Conservation (phyloP, 2,329 filamentous ascomycete genomes). For the Aspergillus sclerotialis region DNA sequence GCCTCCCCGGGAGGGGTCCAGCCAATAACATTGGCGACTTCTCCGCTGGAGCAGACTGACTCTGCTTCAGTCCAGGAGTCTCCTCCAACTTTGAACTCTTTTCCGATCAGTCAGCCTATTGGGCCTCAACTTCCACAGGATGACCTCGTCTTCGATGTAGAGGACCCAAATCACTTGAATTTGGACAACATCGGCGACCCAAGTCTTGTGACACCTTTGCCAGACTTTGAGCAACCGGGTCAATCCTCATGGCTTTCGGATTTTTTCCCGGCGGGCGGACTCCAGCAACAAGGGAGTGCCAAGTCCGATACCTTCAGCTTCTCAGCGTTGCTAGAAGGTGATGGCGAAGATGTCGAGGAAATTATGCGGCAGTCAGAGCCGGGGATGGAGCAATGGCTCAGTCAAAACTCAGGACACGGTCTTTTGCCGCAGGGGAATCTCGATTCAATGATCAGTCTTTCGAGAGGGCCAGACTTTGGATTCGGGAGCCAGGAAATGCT, state of each 20-base stretch:
- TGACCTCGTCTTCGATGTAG: conserved; percentile 5
- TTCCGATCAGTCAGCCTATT: background rate
- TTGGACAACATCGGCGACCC: conserved; percentile 9
- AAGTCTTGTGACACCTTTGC: conserved; percentile 5
- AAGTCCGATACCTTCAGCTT: conserved; percentile 19
- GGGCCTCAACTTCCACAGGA: conserved; percentile 3
- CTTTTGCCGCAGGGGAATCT: conserved; percentile 29
- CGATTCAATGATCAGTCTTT: conserved; percentile 23
- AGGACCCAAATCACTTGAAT: conserved; percentile 6
- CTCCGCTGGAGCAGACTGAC: background rate
- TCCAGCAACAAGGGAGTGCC: conserved; percentile 5
- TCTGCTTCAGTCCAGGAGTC: conserved; percentile 1
- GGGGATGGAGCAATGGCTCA: conserved; percentile 27
- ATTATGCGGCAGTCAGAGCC: conserved; percentile 39
- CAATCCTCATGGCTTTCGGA: conserved; percentile 13
- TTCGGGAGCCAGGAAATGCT: conserved; percentile 54
- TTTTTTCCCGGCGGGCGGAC: conserved; percentile 3
- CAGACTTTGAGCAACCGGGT: conserved; percentile 7
- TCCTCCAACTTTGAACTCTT: background rate
- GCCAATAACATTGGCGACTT: too few relatives aligned
- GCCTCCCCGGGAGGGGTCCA: too few relatives aligned
- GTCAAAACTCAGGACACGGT: conserved; percentile 30
- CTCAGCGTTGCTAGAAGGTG: conserved; percentile 25
- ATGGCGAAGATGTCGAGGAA: conserved; percentile 49
- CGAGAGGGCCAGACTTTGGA: conserved; percentile 43